Base-by-base conservation (phyloP, 495 filamentous ascomycete genomes). In the Xylaria curta region DNA sequence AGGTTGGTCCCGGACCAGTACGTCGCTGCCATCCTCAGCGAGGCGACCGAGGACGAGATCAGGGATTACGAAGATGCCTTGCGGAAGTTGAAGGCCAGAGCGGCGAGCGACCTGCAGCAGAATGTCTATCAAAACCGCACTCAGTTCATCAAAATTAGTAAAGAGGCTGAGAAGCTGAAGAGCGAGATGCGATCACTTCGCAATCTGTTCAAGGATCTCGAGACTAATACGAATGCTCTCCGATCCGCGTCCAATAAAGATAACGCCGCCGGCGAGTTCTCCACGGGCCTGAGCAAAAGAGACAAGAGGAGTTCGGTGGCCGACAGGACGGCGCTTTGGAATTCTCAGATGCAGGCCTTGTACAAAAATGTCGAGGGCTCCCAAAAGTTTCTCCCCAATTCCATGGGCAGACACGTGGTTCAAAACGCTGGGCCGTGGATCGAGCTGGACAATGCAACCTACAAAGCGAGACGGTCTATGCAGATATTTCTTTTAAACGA, bases 111-210 rank as follows among this genome's bases (percentile, higher is more conserved):
- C 76, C 86, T 99, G 12, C 97, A 98, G 76, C 92, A 97, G 76
- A 99, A 94, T 84, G 94, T 99, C 42, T 97, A 95, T 81, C 94
- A 98, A 78, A 99, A 99, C 81, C 91, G 96, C 58, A 97, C 94
- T 0, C 95, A 98, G 76, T 99, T 99, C 81, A 97, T 99, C 85
- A 95, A 97, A 76, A 98, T 99, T 81, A 97, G 94, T 80, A 96
- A 97, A 82, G 97, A 99, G 81, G 97, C 97, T 3, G 96, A 99
- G 76, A 97, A 97, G 81, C 88, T 99, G 65, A 98, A 97, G 78
- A 88, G 90, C 58, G 96, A 99, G 80, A 98, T 99, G 95, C 89
- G 94, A 28, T 91, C 92, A 2, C 89, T 99, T 4, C 88, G 92
- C 24, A 90, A 91, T 56, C 85, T 98, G 54, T 97, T 98, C 89